Evolutionary conservation across 73 alveolate species (phyloP), one percentile per base, ranked within the genome.

Genomic region (Effrenium voratum): DNA sequence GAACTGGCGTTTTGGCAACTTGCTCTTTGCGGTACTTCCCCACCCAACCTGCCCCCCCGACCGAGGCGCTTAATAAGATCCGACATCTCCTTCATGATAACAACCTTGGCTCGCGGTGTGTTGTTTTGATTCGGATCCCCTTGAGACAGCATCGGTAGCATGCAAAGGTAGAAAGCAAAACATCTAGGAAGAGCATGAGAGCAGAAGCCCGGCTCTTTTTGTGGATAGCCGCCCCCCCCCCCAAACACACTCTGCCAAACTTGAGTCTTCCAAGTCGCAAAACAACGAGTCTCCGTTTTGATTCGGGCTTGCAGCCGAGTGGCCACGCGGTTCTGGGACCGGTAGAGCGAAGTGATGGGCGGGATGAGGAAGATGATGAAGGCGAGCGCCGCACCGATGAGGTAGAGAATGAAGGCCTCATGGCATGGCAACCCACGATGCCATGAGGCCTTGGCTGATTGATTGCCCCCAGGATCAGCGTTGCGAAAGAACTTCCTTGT

Each of bases 321-420:
- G 32, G 47, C 86, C 46, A 90, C 87, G 1, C 97, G 97, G 57
- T 77, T 90, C 88, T 90, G 87, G 57, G 88, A 47, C 38, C 52
- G 88, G n/a, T 66, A 38, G 88, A 70, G 40, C 24, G 97, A 90
- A 32, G 66, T 30, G 72, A 66, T 15, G 12, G 38, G 59, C 32
- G 97, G 97, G 38, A 90, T 10, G 16, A 75, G 77, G 30, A 90
- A 90, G 76, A 90, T n/a, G 45, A 90, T 1, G 52, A 47, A 26
- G 77, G 97, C 82, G 13, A 66, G 50, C 0, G 32, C 44, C 30
- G 77, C 97, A 6, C 88, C 97, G 16, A 90, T 43, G 5, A 68
- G 8, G 59, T 59, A 87, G 38, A 44, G 77, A 41, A 87, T 26
- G 49, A 87, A 59, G 13, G 72, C 95, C 95, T 87, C 40, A 38